Conservation (phyloP, 2,329 filamentous ascomycete genomes). For the Zelopaecilomyces penicillatus region DNA sequence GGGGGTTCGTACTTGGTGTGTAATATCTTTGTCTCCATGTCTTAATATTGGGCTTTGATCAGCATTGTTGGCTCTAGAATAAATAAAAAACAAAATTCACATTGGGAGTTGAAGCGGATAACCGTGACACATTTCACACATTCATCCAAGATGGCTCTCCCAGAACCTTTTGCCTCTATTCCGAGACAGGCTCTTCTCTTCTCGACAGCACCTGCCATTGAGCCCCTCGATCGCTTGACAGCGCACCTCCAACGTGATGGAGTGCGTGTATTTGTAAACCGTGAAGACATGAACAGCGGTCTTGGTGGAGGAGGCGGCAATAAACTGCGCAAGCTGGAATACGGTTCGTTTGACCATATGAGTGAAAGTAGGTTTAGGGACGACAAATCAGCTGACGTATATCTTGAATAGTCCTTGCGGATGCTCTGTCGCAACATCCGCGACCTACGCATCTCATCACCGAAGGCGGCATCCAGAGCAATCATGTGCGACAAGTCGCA, state of each 20-base stretch:
- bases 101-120: no score
- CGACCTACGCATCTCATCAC: conserved; percentile 2
- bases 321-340: conserved; percentile 8
- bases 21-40: no score
- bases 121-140: no score
- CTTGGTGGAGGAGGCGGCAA: conserved; percentile 6
- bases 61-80: no score
- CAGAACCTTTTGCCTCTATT: background rate
- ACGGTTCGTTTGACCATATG: background rate
- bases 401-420: conserved; percentile 1
- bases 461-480: conserved; percentile 5
- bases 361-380: background rate
- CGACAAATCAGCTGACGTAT: background rate
- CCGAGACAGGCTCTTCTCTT: background rate
- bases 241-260: background rate
- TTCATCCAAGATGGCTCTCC: background rate
- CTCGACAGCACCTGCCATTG: background rate
- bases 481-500: conserved; percentile 5
- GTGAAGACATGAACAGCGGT: conserved; percentile 4
- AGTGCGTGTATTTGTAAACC: background rate
- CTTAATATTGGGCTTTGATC: no score
- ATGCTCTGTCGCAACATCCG: conserved; percentile 1
- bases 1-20: no score
- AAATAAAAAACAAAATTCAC: no score
- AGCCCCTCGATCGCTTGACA: background rate